Percentiles rank a stretch among this genome's conserved stretches.
These are phyloP conservation scores for Taxawa tesnikishii DNA, from an alignment of 2,329 filamentous ascomycete genomes.

Conservation along the genomic window DNA sequence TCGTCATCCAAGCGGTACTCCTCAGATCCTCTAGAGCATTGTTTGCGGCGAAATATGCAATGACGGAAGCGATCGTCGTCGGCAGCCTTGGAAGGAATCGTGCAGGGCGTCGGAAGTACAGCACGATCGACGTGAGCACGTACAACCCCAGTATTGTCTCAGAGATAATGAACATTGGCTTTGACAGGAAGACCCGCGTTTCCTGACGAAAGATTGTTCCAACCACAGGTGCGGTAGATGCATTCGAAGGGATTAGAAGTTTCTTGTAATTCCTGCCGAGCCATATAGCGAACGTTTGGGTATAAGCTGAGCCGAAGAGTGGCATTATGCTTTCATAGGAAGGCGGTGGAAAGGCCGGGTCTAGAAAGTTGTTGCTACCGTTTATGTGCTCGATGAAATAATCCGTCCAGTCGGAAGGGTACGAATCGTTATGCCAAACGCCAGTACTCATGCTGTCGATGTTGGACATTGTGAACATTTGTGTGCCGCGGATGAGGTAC, in stretches of 20 bases:
- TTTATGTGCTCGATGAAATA: constrained; percentile 27
- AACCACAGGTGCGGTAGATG: rapidly evolving
- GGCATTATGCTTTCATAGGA: constrained; percentile 14
- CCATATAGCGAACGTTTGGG: constrained; percentile 28
- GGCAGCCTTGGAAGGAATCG: constrained; percentile 40
- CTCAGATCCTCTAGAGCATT: constrained; percentile 25
- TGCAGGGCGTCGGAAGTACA: constrained; percentile 31
- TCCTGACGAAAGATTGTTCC: too few relatives aligned
- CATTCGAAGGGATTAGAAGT: constrained; percentile 20
- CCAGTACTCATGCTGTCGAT: too few relatives aligned
- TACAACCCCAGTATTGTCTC: constrained; percentile 33
- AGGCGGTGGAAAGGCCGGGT: constrained; percentile 21
- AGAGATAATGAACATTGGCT: constrained; percentile 32
- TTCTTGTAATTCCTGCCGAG: constrained; percentile 28
- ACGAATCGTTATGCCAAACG: constrained; percentile 41
- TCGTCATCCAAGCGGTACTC: constrained; percentile 12
- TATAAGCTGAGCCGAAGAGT: constrained; percentile 20
- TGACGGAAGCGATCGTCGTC: constrained; percentile 34
- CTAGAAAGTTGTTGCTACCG: constrained; percentile 22
- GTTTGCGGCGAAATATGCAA: constrained; percentile 38
- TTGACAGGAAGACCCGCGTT: constrained; percentile 37
- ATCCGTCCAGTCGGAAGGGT: constrained; percentile 33
- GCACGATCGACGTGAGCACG: constrained; percentile 25
- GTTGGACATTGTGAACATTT: neutral
- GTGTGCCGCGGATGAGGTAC: too few relatives aligned